Base-by-base conservation (phyloP, 225 moss, liverwort and hornwort genomes). In the Bryoerythrophyllum caledonicum region DNA sequence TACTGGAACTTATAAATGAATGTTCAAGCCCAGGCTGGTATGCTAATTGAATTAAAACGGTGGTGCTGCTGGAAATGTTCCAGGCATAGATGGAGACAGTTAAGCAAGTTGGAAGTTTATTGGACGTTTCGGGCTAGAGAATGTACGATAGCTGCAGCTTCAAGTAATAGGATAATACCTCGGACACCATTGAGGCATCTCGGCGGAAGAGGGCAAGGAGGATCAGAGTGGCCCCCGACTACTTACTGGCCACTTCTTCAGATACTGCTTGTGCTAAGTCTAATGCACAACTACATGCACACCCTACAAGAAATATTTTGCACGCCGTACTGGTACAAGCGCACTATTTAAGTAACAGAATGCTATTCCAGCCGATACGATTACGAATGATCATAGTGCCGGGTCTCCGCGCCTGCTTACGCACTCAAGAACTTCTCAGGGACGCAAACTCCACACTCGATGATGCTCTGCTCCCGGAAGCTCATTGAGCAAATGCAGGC, bases 331-430 rank as follows among this genome's bases (percentile, higher is more conserved):
- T 6, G 6, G 19, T 10, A 1, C 3, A 24, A 25, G 54, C 54
- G 4, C 23, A 20, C 56, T 38, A 56, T 8, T 8, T 3, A 38
- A 27, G 37, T 35, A 79, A 74, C 68, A 46, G 37, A 16, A 38
- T 35, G 34, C 26, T 20, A 26, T 56, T 51, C 17, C 20, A 25
- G 16, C 30, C 56, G 3, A 41, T 60, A 71, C 24, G 25, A 65
- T 54, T 61, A 67, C 8, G 55, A 37, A 8, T 24, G 41, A 51
- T 74, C 69, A 70, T 58, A 58, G 64, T 32, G 52, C 78, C 78
- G 82, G 82, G 48, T 70, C 65, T 54, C 70, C 2, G 40, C 52
- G 43, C 37, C 55, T 65, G 65, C 59, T 41, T 14, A 25, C 15
- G 8, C 4, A 43, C 16, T 27, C 48, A 4, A 11, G 55, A 24